Evolutionary conservation across 2,329 filamentous ascomycete species (phyloP).

Genomic region (Aspergillus sp.): DNA sequence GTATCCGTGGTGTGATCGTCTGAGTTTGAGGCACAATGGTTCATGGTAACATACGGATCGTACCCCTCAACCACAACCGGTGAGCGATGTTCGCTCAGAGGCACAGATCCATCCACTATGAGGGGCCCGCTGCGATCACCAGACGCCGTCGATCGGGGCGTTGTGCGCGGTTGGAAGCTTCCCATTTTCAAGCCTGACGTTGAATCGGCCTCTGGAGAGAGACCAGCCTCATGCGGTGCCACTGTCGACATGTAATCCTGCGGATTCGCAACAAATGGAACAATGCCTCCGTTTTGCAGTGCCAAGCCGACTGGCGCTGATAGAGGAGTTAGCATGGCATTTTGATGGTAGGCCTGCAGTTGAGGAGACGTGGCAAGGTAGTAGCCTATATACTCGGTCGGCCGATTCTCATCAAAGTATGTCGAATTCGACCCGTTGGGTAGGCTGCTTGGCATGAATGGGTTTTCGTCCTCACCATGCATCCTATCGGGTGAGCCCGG

Average conservation of each 20-base stretch:
- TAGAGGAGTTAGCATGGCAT: conserved; percentile 36
- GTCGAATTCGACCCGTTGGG: conserved; percentile 31
- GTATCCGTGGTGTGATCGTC: conserved; percentile 37
- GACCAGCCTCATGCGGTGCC: conserved; percentile 24
- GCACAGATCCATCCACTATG: conserved; percentile 48
- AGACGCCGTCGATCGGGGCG: conserved; percentile 26
- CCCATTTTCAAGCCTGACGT: conserved; percentile 18
- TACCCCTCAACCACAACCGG: conserved; percentile 32
- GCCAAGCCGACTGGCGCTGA: conserved; percentile 38
- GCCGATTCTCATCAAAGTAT: conserved; percentile 36
- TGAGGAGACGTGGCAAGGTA: conserved; percentile 45
- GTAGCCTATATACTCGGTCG: conserved; percentile 46
- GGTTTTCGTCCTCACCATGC: conserved; percentile 32
- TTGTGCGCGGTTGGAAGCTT: conserved; percentile 20
- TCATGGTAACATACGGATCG: conserved; percentile 35
- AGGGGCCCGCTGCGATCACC: conserved; percentile 38
- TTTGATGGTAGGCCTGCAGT: conserved; percentile 40
- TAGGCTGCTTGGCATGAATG: conserved; percentile 29
- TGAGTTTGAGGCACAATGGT: conserved; percentile 41
- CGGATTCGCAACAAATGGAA: conserved; percentile 30
- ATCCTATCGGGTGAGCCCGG: conserved; percentile 33
- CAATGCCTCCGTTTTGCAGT: conserved; percentile 36
- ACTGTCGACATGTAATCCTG: conserved; percentile 32
- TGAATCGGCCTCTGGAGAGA: conserved; percentile 23
- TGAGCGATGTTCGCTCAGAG: conserved; percentile 34